Conservation (phyloP, 129 eudicot genomes). For the Centaurea solstitialis region DNA sequence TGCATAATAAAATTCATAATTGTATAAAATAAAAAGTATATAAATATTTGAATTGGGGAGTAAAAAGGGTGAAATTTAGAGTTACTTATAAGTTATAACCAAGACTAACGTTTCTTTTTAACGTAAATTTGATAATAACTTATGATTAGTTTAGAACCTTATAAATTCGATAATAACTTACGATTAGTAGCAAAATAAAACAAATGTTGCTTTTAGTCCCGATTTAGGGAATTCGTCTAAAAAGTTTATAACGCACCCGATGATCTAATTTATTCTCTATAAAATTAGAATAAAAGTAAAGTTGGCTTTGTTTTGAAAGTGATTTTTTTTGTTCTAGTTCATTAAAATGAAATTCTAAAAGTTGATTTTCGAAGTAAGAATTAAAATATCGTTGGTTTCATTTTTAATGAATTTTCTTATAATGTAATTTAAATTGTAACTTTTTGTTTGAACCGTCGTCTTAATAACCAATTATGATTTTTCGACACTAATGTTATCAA, state of each 20-base stretch:
- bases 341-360: neutral
- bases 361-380: neutral
- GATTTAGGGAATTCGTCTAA: neutral
- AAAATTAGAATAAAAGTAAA: neutral
- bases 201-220: neutral
- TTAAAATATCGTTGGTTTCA: neutral
- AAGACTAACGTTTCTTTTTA: too few species aligned
- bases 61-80: too few species aligned
- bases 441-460: neutral
- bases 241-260: neutral
- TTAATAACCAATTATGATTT: neutral
- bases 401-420: neutral
- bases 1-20: neutral
- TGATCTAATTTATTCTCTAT: neutral
- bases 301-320: neutral
- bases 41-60: neutral
- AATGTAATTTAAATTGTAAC: neutral
- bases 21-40: neutral
- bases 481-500: neutral
- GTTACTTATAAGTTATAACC: too few species aligned
- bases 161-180: neutral
- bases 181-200: neutral
- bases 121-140: neutral
- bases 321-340: too few species aligned
- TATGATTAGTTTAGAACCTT: neutral